These are phyloP conservation scores for Saksenaea vasiformis DNA, from an alignment of 371 early-diverging fungal species.

Conservation along the genomic window DNA sequence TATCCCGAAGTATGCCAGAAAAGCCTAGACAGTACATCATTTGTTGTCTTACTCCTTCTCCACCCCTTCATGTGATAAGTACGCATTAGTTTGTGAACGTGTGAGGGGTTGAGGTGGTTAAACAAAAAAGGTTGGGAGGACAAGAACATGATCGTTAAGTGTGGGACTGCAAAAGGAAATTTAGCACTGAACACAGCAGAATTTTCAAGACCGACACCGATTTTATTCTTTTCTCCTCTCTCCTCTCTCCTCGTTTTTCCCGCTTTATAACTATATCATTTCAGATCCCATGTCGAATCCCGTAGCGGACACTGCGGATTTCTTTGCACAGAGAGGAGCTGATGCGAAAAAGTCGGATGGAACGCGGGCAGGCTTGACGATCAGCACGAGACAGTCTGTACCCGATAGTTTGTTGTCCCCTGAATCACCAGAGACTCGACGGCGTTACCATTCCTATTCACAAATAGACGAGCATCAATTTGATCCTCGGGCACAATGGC, in stretches of 20 bases:
- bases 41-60: no score
- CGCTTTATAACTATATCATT: slow-evolving; percentile 1
- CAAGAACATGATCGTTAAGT: no score
- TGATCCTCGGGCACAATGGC: slow-evolving; percentile 39
- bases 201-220: background rate
- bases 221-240: background rate
- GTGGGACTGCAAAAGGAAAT: no score
- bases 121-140: no score
- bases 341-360: background rate
- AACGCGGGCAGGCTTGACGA: background rate
- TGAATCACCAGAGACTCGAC: slow-evolving; percentile 23
- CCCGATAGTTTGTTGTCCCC: slow-evolving; percentile 15
- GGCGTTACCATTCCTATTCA: slow-evolving; percentile 4
- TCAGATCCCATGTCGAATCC: slow-evolving; percentile 33
- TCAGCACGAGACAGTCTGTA: background rate
- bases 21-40: no score
- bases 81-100: no score
- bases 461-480: slow-evolving; percentile 12
- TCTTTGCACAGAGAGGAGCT: slow-evolving; percentile 26
- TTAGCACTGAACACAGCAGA: background rate
- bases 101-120: no score
- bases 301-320: slow-evolving; percentile 39
- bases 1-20: no score
- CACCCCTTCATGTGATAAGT: no score
- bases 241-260: background rate